phyloP scores from a whole-genome alignment of 345 rosid genomes.

The Rhodamnia argentea region DNA sequence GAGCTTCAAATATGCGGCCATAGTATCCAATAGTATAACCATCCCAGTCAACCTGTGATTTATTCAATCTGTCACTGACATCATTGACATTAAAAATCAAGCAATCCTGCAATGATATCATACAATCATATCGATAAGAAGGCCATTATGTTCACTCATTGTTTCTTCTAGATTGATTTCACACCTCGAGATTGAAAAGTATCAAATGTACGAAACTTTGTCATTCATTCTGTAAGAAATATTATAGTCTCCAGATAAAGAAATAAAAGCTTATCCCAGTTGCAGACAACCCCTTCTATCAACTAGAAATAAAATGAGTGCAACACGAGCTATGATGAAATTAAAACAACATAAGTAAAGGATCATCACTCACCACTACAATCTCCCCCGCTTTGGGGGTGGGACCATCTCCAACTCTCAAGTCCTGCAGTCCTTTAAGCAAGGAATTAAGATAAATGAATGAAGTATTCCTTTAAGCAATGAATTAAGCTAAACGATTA shows the following conservation, averaged over 20 bases:
- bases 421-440: conserved; percentile 46
- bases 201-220: neutral
- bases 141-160: neutral
- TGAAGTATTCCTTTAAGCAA: neutral
- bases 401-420: conserved; percentile 73
- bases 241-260: neutral
- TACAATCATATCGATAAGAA: neutral
- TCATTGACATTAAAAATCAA: neutral
- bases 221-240: neutral
- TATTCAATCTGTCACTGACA: neutral
- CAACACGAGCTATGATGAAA: neutral
- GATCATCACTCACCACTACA: conserved; percentile 53
- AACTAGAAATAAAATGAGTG: neutral
- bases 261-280: neutral
- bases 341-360: neutral
- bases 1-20: conserved; percentile 99
- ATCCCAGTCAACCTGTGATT: conserved; percentile 86
- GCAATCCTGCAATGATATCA: neutral
- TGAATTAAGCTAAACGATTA: neutral
- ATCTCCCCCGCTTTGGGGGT: conserved; percentile 67
- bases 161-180: neutral
- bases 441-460: conserved; percentile 8
- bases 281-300: neutral
- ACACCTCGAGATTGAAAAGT: neutral
- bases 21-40: conserved; percentile 97